These are phyloP conservation scores for Prosopis cineraria DNA, from an alignment of 306 rosid genomes.

Conservation along the genomic window DNA sequence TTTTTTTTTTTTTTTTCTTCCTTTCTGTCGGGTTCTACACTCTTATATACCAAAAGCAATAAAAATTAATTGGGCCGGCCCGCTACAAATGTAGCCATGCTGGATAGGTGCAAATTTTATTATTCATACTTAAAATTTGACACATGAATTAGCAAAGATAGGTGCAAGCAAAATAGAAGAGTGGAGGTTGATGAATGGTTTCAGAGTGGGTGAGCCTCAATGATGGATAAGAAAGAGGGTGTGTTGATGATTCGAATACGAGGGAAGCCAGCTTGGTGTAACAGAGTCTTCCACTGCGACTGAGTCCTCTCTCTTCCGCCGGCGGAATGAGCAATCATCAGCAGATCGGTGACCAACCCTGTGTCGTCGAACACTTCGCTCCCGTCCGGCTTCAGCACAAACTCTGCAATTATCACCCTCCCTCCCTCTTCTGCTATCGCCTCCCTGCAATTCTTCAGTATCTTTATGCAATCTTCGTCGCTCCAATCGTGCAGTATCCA, in stretches of 20 bases:
- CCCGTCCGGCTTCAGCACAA: slow-evolving; percentile 6
- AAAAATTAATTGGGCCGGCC: no score
- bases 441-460: slow-evolving; percentile 33
- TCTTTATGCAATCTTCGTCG: slow-evolving; percentile 44
- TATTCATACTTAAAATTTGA: no score
- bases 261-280: slow-evolving; percentile 38
- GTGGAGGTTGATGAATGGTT: no score
- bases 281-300: slow-evolving; percentile 38
- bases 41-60: no score
- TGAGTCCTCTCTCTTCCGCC: slow-evolving; percentile 38
- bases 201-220: neutral
- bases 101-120: no score
- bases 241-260: slow-evolving; percentile 26
- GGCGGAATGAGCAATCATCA: slow-evolving; percentile 27
- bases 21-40: no score
- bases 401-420: slow-evolving; percentile 36
- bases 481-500: slow-evolving; percentile 53
- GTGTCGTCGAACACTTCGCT: slow-evolving; percentile 29
- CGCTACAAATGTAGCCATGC: no score
- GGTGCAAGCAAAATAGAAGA: no score
- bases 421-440: slow-evolving; percentile 32
- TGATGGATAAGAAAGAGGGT: slow-evolving; percentile 6
- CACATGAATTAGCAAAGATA: no score
- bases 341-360: slow-evolving; percentile 23
- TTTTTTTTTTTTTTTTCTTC: no score